These are phyloP conservation scores for Gentiana straminea DNA, from an alignment of 257 asterid genomes.

Conservation along the genomic window DNA sequence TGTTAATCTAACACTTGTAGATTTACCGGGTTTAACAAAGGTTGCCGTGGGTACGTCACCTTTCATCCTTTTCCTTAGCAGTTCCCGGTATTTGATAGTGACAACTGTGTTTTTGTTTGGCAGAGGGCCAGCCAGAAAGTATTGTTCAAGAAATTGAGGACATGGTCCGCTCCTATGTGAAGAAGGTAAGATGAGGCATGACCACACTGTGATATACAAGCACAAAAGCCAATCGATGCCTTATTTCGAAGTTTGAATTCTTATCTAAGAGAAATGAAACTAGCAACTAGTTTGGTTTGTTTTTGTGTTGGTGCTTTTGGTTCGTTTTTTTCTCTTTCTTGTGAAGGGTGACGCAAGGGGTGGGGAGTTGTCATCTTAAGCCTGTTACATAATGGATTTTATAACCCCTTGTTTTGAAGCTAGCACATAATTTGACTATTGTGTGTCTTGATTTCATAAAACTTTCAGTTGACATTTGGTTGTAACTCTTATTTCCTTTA, in stretches of 20 bases:
- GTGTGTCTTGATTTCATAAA: constrained; percentile 1
- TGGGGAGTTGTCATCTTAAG: too few relatives aligned
- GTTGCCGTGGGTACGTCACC: constrained; percentile 36
- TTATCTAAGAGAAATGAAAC: too few relatives aligned
- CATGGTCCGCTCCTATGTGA: constrained; percentile 34
- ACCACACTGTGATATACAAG: neutral
- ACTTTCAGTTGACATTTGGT: constrained; percentile 1
- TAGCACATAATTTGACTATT: neutral
- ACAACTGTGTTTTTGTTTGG: neutral
- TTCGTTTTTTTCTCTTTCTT: too few relatives aligned
- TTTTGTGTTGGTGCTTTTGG: too few relatives aligned
- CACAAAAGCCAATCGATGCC: neutral
- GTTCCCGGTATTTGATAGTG: neutral
- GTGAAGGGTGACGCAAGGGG: too few relatives aligned
- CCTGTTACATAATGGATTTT: too few relatives aligned
- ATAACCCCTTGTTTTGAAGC: neutral
- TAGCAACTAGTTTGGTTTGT: too few relatives aligned
- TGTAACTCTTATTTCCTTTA: neutral
- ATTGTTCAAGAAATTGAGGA: constrained; percentile 34
- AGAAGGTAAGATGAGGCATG: constrained; percentile 19
- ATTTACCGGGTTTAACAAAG: constrained; percentile 40
- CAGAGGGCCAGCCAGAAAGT: constrained; percentile 40
- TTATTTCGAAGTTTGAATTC: too few relatives aligned
- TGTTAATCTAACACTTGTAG: constrained; percentile 35
- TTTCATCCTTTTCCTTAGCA: neutral